phyloP scores from a whole-genome alignment of 257 asterid species.

The Euphrasia confusa region DNA sequence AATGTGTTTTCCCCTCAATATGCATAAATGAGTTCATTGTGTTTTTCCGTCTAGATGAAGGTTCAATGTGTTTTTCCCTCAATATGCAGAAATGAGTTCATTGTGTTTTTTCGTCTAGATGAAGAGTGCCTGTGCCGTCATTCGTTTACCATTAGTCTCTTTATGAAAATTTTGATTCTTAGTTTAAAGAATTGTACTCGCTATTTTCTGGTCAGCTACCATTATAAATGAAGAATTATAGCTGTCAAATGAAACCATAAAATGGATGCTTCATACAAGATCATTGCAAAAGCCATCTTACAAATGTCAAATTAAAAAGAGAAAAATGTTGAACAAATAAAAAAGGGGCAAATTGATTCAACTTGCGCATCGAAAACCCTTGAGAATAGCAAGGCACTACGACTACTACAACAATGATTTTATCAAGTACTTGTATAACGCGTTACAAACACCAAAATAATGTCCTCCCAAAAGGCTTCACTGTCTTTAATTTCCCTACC shows the following conservation, averaged over 20 bases:
- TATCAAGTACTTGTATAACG: neutral
- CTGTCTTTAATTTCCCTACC: conserved; percentile 18
- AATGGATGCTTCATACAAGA: neutral
- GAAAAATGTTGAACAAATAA: neutral
- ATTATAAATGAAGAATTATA: no score
- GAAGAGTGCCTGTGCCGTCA: no score
- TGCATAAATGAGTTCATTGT: no score
- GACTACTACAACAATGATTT: neutral
- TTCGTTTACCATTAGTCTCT: no score
- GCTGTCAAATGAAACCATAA: neutral
- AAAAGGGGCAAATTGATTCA: conserved; percentile 4
- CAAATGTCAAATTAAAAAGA: conserved; percentile 4
- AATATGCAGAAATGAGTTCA: no score
- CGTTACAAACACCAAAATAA: conserved; percentile 22
- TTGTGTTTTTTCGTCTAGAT: no score
- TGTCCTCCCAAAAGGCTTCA: conserved; percentile 10
- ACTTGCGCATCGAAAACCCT: neutral
- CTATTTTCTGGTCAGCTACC: no score
- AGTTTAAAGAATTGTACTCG: no score
- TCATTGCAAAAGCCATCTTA: neutral
- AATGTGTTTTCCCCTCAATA: no score
- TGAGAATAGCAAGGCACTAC: neutral
- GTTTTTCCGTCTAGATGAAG: no score
- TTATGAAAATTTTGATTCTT: no score
- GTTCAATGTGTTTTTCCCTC: no score